phyloP scores from a whole-genome alignment of 1,284 basidiomycete genomes.

The Coniferiporia weirii region DNA sequence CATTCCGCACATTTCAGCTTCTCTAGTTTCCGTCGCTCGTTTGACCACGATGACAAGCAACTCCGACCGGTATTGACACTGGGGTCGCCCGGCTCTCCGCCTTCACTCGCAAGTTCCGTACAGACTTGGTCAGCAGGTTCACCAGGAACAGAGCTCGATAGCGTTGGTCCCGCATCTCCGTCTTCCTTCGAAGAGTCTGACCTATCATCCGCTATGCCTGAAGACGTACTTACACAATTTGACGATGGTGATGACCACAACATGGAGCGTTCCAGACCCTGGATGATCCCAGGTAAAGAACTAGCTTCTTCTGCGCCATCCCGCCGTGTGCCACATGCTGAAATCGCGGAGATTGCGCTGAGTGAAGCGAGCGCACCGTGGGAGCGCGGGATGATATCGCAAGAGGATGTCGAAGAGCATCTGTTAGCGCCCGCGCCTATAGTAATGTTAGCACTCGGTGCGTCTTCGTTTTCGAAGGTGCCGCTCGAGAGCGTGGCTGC shows the following conservation, averaged over 20 bases:
- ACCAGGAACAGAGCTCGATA: constrained; percentile 15
- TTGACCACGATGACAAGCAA: not conserved
- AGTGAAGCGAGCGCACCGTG: constrained; percentile 25
- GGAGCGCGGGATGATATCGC: constrained; percentile 24
- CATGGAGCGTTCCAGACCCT: constrained; percentile 6
- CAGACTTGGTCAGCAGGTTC: constrained; percentile 7
- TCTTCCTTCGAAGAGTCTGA: not conserved
- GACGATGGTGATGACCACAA: not conserved
- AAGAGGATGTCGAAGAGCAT: constrained; percentile 27
- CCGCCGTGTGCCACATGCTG: constrained; percentile 21
- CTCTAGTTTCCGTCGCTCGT: not conserved
- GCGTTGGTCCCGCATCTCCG: constrained; percentile 12
- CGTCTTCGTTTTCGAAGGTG: not conserved
- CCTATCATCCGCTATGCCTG: not conserved
- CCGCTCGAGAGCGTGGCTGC: not conserved
- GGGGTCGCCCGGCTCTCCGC: constrained; percentile 1
- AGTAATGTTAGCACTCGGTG: constrained; percentile 25
- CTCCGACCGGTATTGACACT: not conserved
- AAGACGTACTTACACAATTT: not conserved
- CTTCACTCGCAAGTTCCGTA: constrained; percentile 3
- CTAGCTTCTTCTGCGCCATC: constrained; percentile 28
- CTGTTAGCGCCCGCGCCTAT: constrained; percentile 25
- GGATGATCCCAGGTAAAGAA: constrained; percentile 21
- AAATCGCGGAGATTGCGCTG: constrained; percentile 23
- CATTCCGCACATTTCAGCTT: not conserved